Conservation (phyloP, 2,329 filamentous ascomycete species). For the Nemania serpens region DNA sequence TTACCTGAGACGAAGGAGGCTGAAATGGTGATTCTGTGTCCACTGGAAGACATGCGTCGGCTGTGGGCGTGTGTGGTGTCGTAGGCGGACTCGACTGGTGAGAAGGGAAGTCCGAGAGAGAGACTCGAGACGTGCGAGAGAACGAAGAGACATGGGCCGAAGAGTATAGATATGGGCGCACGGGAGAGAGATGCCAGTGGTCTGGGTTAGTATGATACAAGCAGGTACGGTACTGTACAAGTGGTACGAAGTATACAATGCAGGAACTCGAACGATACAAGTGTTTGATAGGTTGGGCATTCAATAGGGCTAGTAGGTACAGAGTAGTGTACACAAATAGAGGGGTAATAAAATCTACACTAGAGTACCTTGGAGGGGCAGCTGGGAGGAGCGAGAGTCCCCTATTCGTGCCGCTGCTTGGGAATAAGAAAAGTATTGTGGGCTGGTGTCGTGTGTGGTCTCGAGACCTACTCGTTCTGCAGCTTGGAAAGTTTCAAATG, state of each 20-base stretch:
- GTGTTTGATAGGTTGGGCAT: slow-evolving; percentile 15
- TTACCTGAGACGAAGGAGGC: slow-evolving; percentile 27
- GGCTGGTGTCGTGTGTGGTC: slow-evolving; percentile 2
- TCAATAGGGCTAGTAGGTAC: neutral
- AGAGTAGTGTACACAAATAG: slow-evolving; percentile 25
- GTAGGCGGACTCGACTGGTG: slow-evolving; percentile 31
- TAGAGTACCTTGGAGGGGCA: slow-evolving; percentile 18
- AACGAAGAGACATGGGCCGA: slow-evolving; percentile 37
- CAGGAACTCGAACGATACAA: slow-evolving; percentile 20
- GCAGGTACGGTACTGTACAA: slow-evolving; percentile 8
- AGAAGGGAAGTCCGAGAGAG: slow-evolving; percentile 33
- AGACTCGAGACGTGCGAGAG: slow-evolving; percentile 33
- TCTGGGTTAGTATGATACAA: slow-evolving; percentile 20
- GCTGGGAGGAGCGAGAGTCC: slow-evolving; percentile 1
- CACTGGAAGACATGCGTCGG: slow-evolving; percentile 21
- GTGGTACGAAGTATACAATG: slow-evolving; percentile 5
- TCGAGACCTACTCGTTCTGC: slow-evolving; percentile 1
- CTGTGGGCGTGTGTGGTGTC: slow-evolving; percentile 15
- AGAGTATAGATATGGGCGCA: neutral
- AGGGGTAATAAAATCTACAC: slow-evolving; percentile 11
- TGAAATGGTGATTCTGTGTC: slow-evolving; percentile 30
- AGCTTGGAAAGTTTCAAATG: slow-evolving; percentile 14
- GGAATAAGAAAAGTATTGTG: slow-evolving; percentile 15
- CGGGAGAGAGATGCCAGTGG: neutral
- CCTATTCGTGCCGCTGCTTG: slow-evolving; percentile 17